Conservation (phyloP, 1,284 basidiomycete genomes). For the Apiotrichum akiyoshidainum region DNA sequence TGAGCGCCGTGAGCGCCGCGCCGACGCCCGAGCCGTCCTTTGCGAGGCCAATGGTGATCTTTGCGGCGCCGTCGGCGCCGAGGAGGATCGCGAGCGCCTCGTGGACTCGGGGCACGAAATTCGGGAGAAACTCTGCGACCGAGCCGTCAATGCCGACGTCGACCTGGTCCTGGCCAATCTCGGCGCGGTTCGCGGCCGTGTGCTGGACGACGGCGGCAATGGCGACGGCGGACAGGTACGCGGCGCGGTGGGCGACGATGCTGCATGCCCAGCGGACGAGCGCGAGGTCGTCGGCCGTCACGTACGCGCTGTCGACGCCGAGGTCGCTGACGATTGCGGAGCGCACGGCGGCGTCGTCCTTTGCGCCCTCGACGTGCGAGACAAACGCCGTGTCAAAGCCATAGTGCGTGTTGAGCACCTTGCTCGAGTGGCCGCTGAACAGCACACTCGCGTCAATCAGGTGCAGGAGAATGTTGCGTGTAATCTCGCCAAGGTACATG, state of each 20-base stretch:
- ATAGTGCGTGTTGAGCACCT: constrained; percentile 78
- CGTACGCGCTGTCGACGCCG: constrained; percentile 55
- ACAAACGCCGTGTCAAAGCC: constrained; percentile 90
- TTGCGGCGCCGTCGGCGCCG: constrained; percentile 71
- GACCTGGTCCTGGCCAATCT: constrained; percentile 56
- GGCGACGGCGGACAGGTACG: constrained; percentile 76
- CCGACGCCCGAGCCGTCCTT: constrained; percentile 98
- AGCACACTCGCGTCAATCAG: constrained; percentile 72
- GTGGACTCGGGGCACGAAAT: constrained; percentile 71
- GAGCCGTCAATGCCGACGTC: constrained; percentile 87
- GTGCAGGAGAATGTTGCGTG: constrained; percentile 77
- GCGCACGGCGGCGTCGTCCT: constrained; percentile 47
- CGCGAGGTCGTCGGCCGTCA: constrained; percentile 57
- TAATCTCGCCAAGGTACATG: constrained; percentile 96
- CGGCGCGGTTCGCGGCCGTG: constrained; percentile 61
- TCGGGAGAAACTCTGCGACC: constrained; percentile 85
- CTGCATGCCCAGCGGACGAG: constrained; percentile 76
- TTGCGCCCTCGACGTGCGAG: constrained; percentile 70
- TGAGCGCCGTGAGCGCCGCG: constrained; percentile 51
- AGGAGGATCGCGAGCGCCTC: constrained; percentile 71
- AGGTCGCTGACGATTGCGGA: constrained; percentile 64
- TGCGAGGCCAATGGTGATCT: constrained; percentile 81
- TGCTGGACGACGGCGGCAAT: constrained; percentile 82
- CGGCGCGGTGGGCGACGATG: constrained; percentile 77
- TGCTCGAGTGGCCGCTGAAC: constrained; percentile 74